Evolutionary conservation across 257 asterid species (phyloP), one percentile per base, ranked within the genome.

Genomic region (Primulina tabacum): DNA sequence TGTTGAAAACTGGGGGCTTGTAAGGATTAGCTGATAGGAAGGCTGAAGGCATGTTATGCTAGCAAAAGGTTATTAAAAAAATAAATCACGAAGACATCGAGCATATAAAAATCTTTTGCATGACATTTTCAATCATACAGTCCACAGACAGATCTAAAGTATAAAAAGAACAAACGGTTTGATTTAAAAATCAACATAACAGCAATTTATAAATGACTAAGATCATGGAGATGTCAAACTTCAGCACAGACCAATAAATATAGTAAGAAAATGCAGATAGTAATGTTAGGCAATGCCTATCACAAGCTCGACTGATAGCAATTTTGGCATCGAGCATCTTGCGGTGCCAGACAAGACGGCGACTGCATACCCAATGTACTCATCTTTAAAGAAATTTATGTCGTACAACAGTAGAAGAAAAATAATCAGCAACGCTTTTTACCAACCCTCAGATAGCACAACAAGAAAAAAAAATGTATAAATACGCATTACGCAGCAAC

Each of bases 281-380:
- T 47, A 26, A 28, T 18, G 67, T 24, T 21, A 26, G 38, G 65
- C 57, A 57, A 35, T 57, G 40, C 21, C 14, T 21, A 57, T 35
- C 20, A 29, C 47, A 24, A 69, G 61, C 24, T 4, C 37, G 29
- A 30, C 65, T 24, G 37, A 34, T 55, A 33, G 70, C 10, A 20
- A 55, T 38, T 70, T 40, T 28, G 62, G 62, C 52, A 43, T 43
- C 53, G 33, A 35, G 73, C 68, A 71, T 56, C 67, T 66, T 18
- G 34, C 38, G 18, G 8, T 64, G 32, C 52, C 8, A 32, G 3
- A 24, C 20, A 24, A 9, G 60, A 72, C 8, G n/a, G 60, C 66
- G 26, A 26, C 7, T 4, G 59, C 32, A 53, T 18, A 52, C 37
- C 32, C 57, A 35, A 56, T 33, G 20, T 57, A 17, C 18, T 7